phyloP scores from a whole-genome alignment of 345 rosid species.

The Brassica rapa region DNA sequence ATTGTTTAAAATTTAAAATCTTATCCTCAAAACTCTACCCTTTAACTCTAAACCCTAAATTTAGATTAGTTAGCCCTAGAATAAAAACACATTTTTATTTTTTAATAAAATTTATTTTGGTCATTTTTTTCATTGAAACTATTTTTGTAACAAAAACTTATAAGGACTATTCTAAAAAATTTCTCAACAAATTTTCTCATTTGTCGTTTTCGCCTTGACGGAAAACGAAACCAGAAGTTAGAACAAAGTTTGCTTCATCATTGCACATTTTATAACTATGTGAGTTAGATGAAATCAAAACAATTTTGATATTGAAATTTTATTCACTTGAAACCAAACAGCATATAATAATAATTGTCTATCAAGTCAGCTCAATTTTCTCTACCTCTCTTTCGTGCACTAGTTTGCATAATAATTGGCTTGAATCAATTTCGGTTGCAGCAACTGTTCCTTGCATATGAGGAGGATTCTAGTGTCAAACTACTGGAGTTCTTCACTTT shows the following conservation, averaged over 20 bases:
- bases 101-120: no score
- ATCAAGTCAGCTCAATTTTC: neutral
- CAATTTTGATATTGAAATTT: neutral
- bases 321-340: neutral
- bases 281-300: neutral
- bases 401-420: neutral
- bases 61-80: no score
- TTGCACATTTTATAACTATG: neutral
- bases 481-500: neutral
- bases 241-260: neutral
- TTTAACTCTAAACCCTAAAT: no score
- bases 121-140: no score
- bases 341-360: neutral
- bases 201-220: neutral
- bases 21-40: no score
- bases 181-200: neutral
- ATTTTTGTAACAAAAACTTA: no score
- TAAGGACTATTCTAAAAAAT: no score
- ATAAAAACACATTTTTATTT: no score
- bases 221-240: neutral
- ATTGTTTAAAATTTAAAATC: no score
- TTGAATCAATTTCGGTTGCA: constrained; percentile 40
- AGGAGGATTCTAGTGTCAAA: constrained; percentile 61
- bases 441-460: constrained; percentile 62
- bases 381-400: neutral